Evolutionary conservation across 768 basidiomycete genomes (phyloP), one percentile per base, ranked within the genome.

Genomic region (Roridomyces roridus): DNA sequence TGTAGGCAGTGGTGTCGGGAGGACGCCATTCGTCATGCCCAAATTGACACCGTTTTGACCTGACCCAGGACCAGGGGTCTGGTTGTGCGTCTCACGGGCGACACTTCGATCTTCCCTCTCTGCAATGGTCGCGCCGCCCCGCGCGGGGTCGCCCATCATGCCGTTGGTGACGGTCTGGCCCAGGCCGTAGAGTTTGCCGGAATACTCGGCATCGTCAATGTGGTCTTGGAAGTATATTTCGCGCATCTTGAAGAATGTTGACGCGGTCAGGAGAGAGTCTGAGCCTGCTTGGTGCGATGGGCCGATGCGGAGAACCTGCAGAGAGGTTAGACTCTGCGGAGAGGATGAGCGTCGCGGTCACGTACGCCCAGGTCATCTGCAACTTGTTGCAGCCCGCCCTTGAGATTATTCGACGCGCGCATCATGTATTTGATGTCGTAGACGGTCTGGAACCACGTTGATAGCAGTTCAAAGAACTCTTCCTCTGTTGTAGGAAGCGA

Each of bases 401-500:
- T 92, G 62, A 91, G 81, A 50, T 89, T 81, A 72, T 95, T 95
- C 55, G 86, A 89, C 59, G 83, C 85, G 65, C 93, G 87, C 87
- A 96, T 94, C 73, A 99, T 85, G 73, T 89, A 94, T 74, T 98
- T 99, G 81, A 98, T 94, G 73, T 99, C 97, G 72, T 97, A 98
- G 41, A 97, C 88, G 40, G 86, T 88, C 0, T 96, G 96, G 74
- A 99, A 98, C 96, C 97, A 98, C 62, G 85, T 88, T 56, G 77
- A 82, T 26, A 98, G 80, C 42, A 89, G 84, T 42, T 91, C 85
- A 70, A 98, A 97, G 77, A 98, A 98, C 6, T 84, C 82, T 60
- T 91, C 89, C 75, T 99, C 97, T 23, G 86, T 86, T 18, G 88
- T 86, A 9, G 97, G 97, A 56, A 98, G 76, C 41, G 94, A 91